phyloP scores from a whole-genome alignment of 768 basidiomycete species.

The Thelephora ganbajun region DNA sequence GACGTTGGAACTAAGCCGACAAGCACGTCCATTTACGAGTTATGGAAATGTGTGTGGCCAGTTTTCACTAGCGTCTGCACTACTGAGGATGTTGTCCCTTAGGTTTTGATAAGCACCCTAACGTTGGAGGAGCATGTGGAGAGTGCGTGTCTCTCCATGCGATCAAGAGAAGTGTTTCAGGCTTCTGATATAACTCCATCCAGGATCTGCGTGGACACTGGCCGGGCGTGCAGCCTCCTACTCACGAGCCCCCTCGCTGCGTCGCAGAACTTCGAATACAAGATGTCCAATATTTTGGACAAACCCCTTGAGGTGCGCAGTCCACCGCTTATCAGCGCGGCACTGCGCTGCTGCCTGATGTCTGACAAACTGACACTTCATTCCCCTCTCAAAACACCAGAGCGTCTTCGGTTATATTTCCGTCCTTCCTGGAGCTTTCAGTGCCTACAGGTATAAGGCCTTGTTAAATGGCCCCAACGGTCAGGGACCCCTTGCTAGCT shows the following conservation, averaged over 20 bases:
- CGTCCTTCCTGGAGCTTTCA: slow-evolving; percentile 86
- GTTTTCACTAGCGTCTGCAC: background rate
- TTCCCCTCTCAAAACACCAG: slow-evolving; percentile 13
- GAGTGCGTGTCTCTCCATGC: slow-evolving; percentile 36
- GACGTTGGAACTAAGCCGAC: slow-evolving; percentile 96
- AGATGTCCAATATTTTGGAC: slow-evolving; percentile 93
- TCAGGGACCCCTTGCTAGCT: slow-evolving; percentile 79
- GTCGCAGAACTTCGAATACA: slow-evolving; percentile 97
- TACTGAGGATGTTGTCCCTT: background rate
- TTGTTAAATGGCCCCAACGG: slow-evolving; percentile 79
- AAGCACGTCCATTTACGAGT: slow-evolving; percentile 86
- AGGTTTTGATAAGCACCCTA: slow-evolving; percentile 67
- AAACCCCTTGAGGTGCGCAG: slow-evolving; percentile 76
- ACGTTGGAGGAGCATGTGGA: slow-evolving; percentile 92
- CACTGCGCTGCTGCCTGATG: background rate
- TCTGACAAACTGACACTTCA: background rate
- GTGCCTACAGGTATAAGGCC: slow-evolving; percentile 82
- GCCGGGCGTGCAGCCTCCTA: slow-evolving; percentile 55
- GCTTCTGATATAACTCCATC: background rate
- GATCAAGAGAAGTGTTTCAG: background rate
- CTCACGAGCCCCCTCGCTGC: slow-evolving; percentile 72
- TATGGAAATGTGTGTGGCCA: slow-evolving; percentile 68
- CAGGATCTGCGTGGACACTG: slow-evolving; percentile 75
- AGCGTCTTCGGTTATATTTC: slow-evolving; percentile 81
- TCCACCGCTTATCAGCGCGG: background rate